Conservation (phyloP, 768 basidiomycete species). For the Panaeolus cyanescens region DNA sequence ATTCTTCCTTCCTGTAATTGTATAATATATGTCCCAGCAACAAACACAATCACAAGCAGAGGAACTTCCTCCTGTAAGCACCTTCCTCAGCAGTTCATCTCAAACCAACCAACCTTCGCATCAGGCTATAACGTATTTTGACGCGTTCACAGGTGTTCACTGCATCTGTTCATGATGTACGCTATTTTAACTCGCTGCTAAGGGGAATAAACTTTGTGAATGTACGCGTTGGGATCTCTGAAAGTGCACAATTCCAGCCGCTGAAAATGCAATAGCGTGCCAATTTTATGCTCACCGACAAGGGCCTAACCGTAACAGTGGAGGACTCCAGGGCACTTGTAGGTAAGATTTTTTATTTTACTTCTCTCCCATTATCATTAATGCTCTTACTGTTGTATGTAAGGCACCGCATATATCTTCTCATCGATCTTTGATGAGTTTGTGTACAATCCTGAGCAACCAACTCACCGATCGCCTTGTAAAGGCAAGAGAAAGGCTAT, state of each 20-base stretch:
- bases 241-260: too few relatives aligned
- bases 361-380: too few relatives aligned
- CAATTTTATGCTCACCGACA: slow-evolving; percentile 66
- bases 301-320: slow-evolving; percentile 76
- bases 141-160: slow-evolving; percentile 50
- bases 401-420: slow-evolving; percentile 86
- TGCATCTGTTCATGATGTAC: slow-evolving; percentile 78
- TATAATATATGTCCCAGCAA: not conserved
- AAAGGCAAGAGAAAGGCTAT: slow-evolving; percentile 9
- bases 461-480: slow-evolving; percentile 11
- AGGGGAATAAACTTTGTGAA: slow-evolving; percentile 82
- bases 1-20: not conserved
- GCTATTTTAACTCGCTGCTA: slow-evolving; percentile 76
- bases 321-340: slow-evolving; percentile 84
- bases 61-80: not conserved
- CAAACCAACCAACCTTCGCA: not conserved
- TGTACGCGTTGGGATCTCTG: slow-evolving; percentile 44
- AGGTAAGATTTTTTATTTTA: too few relatives aligned
- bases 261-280: slow-evolving; percentile 54
- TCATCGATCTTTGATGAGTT: slow-evolving; percentile 81
- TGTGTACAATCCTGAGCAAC: slow-evolving; percentile 51
- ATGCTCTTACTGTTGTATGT: too few relatives aligned
- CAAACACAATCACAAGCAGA: not conserved
- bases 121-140: not conserved
- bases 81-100: too few relatives aligned